Conservation (phyloP, 2,329 filamentous ascomycete species). For the Phaeoacremonium minimum region DNA sequence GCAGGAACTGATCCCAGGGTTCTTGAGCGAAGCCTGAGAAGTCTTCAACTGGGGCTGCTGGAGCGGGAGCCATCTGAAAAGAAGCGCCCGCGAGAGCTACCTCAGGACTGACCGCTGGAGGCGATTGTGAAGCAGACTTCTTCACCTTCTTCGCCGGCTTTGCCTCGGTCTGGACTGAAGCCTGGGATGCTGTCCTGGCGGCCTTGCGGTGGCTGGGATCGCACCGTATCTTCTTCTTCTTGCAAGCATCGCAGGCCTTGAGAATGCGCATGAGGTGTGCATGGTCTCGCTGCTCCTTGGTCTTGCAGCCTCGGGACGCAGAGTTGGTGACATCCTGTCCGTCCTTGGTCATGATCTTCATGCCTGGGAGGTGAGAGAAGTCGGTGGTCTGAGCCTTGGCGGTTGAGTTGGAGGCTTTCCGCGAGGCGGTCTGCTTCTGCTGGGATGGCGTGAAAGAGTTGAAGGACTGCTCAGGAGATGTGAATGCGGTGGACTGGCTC, state of each 20-base stretch:
- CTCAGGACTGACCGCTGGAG: not conserved
- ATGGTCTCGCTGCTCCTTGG: slow-evolving; percentile 64
- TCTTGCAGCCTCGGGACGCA: slow-evolving; percentile 59
- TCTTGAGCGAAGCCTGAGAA: not conserved
- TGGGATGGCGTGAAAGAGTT: slow-evolving; percentile 16
- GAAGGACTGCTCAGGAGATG: slow-evolving; percentile 21
- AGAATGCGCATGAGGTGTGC: slow-evolving; percentile 64
- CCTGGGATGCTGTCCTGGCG: slow-evolving; percentile 26
- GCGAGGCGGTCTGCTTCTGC: slow-evolving; percentile 17
- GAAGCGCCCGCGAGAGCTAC: too few species aligned
- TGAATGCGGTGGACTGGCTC: slow-evolving; percentile 27
- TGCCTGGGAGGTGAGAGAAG: slow-evolving; percentile 53
- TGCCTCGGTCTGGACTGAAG: slow-evolving; percentile 17
- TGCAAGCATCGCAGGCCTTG: slow-evolving; percentile 62
- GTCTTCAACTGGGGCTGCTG: not conserved
- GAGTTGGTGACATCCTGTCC: slow-evolving; percentile 60
- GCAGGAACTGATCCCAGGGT: slow-evolving; percentile 11
- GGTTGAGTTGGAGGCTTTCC: slow-evolving; percentile 17
- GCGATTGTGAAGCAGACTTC: slow-evolving; percentile 14
- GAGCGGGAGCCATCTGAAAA: not conserved
- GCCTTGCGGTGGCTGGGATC: slow-evolving; percentile 54
- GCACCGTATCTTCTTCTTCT: slow-evolving; percentile 59
- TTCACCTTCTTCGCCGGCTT: slow-evolving; percentile 39
- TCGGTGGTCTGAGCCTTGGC: slow-evolving; percentile 24
- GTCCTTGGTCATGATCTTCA: slow-evolving; percentile 64